phyloP scores from a whole-genome alignment of 129 eudicot species.

The Tagetes erecta region DNA sequence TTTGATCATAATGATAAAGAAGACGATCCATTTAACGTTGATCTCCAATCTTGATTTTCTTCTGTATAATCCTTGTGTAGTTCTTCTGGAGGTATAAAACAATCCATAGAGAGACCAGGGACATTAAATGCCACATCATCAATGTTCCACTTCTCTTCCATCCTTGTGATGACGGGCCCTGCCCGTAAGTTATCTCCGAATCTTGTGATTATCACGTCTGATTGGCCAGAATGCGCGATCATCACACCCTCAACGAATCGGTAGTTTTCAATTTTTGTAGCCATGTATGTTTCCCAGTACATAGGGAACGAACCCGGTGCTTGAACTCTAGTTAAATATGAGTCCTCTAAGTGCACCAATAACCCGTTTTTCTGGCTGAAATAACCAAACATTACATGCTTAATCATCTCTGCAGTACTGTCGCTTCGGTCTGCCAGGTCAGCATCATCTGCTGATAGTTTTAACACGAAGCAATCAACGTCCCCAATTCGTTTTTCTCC shows the following conservation, averaged over 20 bases:
- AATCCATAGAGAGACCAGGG: conserved; percentile 81
- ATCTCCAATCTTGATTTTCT: conserved; percentile 52
- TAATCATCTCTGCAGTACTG: conserved; percentile 91
- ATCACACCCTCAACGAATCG: conserved; percentile 69
- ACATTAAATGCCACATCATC: conserved; percentile 96
- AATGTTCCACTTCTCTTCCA: conserved; percentile 83
- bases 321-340: conserved; percentile 85
- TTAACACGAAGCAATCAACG: conserved; percentile 72
- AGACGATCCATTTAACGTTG: conserved; percentile 36
- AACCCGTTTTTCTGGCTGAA: conserved; percentile 91
- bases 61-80: conserved; percentile 52
- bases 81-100: conserved; percentile 84
- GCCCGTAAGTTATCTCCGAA: conserved; percentile 82
- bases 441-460: conserved; percentile 70
- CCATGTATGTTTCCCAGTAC: conserved; percentile 95
- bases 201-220: conserved; percentile 72
- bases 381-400: conserved; percentile 82
- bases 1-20: conserved; percentile 13
- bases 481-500: conserved; percentile 75
- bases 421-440: conserved; percentile 88
- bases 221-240: conserved; percentile 89
- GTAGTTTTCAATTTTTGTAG: conserved; percentile 80
- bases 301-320: conserved; percentile 79
- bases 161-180: conserved; percentile 66
- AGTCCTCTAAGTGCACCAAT: conserved; percentile 77